Evolutionary conservation across 345 rosid genomes (phyloP).

Genomic region (Ricinus communis): DNA sequence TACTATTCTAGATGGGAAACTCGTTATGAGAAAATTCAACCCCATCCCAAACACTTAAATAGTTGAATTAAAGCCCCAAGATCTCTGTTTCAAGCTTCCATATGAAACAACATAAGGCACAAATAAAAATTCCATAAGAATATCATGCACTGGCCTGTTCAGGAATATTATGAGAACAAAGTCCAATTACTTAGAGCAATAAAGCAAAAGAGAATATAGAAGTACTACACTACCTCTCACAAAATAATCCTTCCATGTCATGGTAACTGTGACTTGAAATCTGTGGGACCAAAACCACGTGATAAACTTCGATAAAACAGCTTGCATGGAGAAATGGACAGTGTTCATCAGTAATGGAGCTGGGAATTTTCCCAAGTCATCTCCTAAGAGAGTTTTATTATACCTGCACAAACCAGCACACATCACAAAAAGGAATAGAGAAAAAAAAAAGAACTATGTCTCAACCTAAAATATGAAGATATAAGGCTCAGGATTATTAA

Average conservation of each 20-base stretch:
- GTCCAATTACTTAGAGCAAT: background rate
- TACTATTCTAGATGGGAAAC: background rate
- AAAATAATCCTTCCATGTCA: slow-evolving; percentile 88
- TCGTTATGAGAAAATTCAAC: background rate
- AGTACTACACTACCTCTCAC: slow-evolving; percentile 54
- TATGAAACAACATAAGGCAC: background rate
- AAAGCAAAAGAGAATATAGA: background rate
- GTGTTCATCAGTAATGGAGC: slow-evolving; percentile 98
- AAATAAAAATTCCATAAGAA: background rate
- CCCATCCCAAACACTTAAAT: background rate
- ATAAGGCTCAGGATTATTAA: background rate
- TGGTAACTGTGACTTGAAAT: slow-evolving; percentile 55
- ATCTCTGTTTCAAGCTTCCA: background rate
- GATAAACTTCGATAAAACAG: slow-evolving; percentile 71
- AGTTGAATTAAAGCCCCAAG: background rate
- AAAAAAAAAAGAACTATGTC: background rate
- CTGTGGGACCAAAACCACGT: slow-evolving; percentile 84
- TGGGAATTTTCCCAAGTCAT: slow-evolving; percentile 91
- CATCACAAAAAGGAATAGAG: slow-evolving; percentile 1
- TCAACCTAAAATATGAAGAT: background rate
- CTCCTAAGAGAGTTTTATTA: slow-evolving; percentile 93
- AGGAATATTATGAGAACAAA: background rate
- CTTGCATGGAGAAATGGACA: slow-evolving; percentile 90
- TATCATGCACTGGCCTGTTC: background rate
- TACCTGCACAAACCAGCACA: slow-evolving; percentile 47